These are phyloP conservation scores for Dipsacomyces acuminosporus DNA, from an alignment of 371 early-diverging fungal genomes.

Conservation along the genomic window DNA sequence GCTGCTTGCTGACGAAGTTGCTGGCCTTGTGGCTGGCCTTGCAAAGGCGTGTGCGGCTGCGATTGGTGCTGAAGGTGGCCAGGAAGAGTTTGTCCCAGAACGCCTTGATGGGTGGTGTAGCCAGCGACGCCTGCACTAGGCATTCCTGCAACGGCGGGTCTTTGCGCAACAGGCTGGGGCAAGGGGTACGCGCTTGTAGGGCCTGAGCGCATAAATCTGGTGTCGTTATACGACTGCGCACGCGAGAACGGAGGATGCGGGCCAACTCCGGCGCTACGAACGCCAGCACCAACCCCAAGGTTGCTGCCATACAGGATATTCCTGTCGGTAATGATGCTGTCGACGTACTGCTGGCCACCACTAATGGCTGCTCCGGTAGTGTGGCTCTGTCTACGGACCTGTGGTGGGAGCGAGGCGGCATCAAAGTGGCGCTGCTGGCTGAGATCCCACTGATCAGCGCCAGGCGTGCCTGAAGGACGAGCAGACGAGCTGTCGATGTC, in stretches of 20 bases:
- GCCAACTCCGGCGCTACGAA: background rate
- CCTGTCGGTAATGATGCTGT: constrained; percentile 31
- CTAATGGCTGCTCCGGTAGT: background rate
- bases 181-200: constrained; percentile 38
- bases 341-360: constrained; percentile 15
- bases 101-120: constrained; percentile 14
- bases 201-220: constrained; percentile 26
- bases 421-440: constrained; percentile 19
- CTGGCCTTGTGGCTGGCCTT: constrained; percentile 7
- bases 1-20: constrained; percentile 7
- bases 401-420: constrained; percentile 6
- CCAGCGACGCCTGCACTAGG: constrained; percentile 16
- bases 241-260: constrained; percentile 31
- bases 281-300: constrained; percentile 19
- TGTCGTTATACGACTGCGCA: constrained; percentile 39
- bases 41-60: constrained; percentile 33
- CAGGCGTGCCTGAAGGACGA: constrained; percentile 6
- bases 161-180: constrained; percentile 41
- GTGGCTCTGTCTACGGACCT: constrained; percentile 20
- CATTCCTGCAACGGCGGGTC: constrained; percentile 21
- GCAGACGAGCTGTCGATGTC: constrained; percentile 24
- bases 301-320: constrained; percentile 22
- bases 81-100: constrained; percentile 8
- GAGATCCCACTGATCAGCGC: constrained; percentile 38
- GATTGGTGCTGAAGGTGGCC: constrained; percentile 31